Conservation (phyloP, 2,329 filamentous ascomycete species). For the Fusarium kyushuense region DNA sequence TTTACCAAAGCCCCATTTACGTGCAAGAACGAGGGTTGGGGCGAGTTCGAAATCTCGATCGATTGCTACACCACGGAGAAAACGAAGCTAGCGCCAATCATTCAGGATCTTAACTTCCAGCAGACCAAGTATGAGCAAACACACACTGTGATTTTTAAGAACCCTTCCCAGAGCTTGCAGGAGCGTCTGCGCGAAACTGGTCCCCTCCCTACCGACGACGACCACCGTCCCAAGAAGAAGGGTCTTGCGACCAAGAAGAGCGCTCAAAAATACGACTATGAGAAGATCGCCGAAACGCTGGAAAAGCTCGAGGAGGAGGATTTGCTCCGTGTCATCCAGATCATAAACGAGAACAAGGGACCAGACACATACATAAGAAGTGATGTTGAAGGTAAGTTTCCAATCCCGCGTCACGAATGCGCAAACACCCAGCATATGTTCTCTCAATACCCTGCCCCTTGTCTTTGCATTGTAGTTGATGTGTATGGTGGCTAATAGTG, state of each 20-base stretch:
- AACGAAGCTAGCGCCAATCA: slow-evolving; percentile 78
- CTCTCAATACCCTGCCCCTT: slow-evolving; percentile 1
- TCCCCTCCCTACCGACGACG: slow-evolving; percentile 81
- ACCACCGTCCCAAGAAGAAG: slow-evolving; percentile 69
- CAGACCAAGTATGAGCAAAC: slow-evolving; percentile 83
- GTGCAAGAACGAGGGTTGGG: slow-evolving; percentile 96
- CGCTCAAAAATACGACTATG: slow-evolving; percentile 82
- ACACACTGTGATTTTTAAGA: slow-evolving; percentile 88
- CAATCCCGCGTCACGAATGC: neutral
- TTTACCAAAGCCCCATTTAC: slow-evolving; percentile 88
- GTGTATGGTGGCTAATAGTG: slow-evolving; percentile 52
- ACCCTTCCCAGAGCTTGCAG: slow-evolving; percentile 88
- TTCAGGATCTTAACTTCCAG: slow-evolving; percentile 93
- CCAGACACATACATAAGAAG: slow-evolving; percentile 97
- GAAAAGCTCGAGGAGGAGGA: slow-evolving; percentile 94
- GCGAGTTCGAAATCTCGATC: slow-evolving; percentile 96
- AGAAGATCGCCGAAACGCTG: slow-evolving; percentile 94
- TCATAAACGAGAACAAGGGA: slow-evolving; percentile 97
- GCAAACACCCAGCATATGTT: neutral
- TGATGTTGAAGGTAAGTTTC: slow-evolving; percentile 86
- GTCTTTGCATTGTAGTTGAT: slow-evolving; percentile 49
- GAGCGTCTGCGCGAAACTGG: slow-evolving; percentile 85
- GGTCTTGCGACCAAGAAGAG: slow-evolving; percentile 81
- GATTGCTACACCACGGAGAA: slow-evolving; percentile 87
- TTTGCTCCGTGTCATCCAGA: slow-evolving; percentile 91